Evolutionary conservation across 140 eudicot species (phyloP), one percentile per base, ranked within the genome.

Genomic region (Stevia rebaudiana): DNA sequence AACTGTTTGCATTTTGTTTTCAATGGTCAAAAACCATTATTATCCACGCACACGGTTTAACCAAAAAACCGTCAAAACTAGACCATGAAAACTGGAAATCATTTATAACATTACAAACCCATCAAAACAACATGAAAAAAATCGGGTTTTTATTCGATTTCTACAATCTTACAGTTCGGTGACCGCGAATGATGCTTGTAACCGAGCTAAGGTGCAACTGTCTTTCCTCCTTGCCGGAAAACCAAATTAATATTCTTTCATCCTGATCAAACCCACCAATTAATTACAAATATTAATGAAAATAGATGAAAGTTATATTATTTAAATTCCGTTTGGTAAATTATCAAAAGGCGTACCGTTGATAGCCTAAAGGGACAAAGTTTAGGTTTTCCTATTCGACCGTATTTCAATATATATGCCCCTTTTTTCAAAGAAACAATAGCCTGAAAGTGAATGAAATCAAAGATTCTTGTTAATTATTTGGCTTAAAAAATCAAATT

Each of bases 351-450:
- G 36, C 79, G 10, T 69, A 85, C 94, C 76, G 75, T 56, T 17
- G 89, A 85, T 64, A 85, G 68, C 72, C 88, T 77, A 58, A 82
- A 80, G 15, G 89, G 83, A 44, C 84, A 85, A 43, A 82, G 78
- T 72, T 79, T 80, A 15, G 89, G 94, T 77, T 85, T 85, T 63
- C 89, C 83, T 68, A 80, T 77, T 36, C 72, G 76, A 60, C 87
- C 83, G 40, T 76, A 82, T 76, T 79, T 82, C 52, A 85, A 76
- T 63, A 85, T 82, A 67, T 85, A 82, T 1, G 94, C 83, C 57
- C 94, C 94, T 78, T 85, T 79, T 72, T 79, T 79, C 62, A 85
- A 60, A 50, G 87, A 77, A 15, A 85, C 75, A 62, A 85, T 82
- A 24, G 94, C 88, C 94, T 85, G 78, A 28, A 28, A 28, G 33